Evolutionary conservation across 1,139 yeast species (phyloP).

Genomic region (Meyerozyma athensensis): DNA sequence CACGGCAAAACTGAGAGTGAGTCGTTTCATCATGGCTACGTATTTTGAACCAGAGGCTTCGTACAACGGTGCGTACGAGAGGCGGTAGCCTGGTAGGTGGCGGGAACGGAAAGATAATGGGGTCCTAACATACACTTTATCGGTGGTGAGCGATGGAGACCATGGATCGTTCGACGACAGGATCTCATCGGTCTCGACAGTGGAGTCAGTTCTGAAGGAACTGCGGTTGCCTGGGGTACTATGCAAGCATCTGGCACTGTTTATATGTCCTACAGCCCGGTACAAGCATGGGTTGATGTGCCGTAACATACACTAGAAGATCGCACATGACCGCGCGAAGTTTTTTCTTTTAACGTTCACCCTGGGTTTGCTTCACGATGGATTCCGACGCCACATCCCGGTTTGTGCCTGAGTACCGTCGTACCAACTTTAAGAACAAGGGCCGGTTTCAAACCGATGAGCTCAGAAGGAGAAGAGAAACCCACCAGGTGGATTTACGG

Average conservation of each 20-base stretch:
- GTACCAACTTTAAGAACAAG: constrained; percentile 93
- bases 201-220: constrained; percentile 20
- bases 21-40: constrained; percentile 50
- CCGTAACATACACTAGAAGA: neutral
- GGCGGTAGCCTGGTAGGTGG: constrained; percentile 37
- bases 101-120: constrained; percentile 20
- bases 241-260: neutral
- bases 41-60: constrained; percentile 53
- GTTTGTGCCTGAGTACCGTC: constrained; percentile 95
- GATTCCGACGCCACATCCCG: constrained; percentile 77
- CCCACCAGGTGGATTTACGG: constrained; percentile 93
- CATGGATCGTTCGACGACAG: constrained; percentile 43
- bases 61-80: constrained; percentile 52
- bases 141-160: constrained; percentile 43
- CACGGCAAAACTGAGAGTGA: constrained; percentile 51
- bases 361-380: constrained; percentile 32
- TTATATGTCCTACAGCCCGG: neutral
- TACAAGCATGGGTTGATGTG: too few relatives aligned
- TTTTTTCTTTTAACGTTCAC: neutral
- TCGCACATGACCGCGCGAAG: constrained; percentile 1
- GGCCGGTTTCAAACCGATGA: constrained; percentile 94
- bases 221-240: neutral
- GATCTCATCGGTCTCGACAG: constrained; percentile 40
- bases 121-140: constrained; percentile 28
- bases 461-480: constrained; percentile 95